These are phyloP conservation scores for Fusarium proliferatum DNA, from an alignment of 2,329 filamentous ascomycete species.

Conservation along the genomic window DNA sequence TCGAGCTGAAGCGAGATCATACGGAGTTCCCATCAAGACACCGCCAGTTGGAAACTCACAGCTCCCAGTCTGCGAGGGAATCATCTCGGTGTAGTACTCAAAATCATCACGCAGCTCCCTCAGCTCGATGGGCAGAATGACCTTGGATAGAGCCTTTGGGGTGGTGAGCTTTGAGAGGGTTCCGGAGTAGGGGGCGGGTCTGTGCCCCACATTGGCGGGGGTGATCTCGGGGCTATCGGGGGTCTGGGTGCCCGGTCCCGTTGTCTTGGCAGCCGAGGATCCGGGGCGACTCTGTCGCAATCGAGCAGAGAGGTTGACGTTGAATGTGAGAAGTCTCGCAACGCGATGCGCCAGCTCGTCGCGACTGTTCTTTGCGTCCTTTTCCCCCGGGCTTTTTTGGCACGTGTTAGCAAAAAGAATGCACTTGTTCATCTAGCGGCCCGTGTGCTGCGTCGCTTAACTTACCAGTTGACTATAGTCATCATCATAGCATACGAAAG, in stretches of 20 bases:
- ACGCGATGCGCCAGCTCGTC: conserved; percentile 51
- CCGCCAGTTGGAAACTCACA: conserved; percentile 43
- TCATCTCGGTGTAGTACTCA: conserved; percentile 48
- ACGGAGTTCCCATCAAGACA: conserved; percentile 25
- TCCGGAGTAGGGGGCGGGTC: conserved; percentile 42
- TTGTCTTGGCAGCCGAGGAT: conserved; percentile 30
- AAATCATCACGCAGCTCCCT: conserved; percentile 48
- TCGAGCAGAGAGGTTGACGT: conserved; percentile 47
- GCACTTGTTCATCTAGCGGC: background rate
- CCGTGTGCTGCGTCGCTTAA: conserved; percentile 4
- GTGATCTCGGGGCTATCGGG: conserved; percentile 24
- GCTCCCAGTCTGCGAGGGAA: conserved; percentile 44
- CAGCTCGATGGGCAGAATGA: conserved; percentile 47
- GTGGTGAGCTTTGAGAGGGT: conserved; percentile 49
- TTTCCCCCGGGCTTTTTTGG: conserved; percentile 47
- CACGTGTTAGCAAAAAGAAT: background rate
- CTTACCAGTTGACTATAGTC: conserved; percentile 54
- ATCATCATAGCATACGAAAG: conserved; percentile 55
- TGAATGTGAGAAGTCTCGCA: conserved; percentile 50
- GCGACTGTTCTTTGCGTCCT: conserved; percentile 51
- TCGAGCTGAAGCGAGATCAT: conserved; percentile 20
- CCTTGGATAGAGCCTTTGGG: conserved; percentile 47
- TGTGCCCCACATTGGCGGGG: conserved; percentile 38
- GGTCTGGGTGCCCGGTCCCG: conserved; percentile 24
- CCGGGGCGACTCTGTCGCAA: conserved; percentile 46